These are phyloP conservation scores for Tympanopsis confertula DNA, from an alignment of 2,329 filamentous ascomycete species.

Conservation along the genomic window DNA sequence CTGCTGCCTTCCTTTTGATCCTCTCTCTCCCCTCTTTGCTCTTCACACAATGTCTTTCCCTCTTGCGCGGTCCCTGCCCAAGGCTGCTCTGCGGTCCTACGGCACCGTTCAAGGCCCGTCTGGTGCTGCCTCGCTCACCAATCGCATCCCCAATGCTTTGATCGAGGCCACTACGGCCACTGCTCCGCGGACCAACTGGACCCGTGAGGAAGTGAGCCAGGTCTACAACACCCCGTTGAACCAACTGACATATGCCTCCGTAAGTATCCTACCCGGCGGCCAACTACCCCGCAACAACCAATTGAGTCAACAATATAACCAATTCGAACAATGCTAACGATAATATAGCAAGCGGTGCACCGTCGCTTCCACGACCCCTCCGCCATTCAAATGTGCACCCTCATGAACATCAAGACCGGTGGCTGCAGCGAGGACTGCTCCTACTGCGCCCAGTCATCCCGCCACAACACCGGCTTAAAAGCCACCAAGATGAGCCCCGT, in stretches of 20 bases:
- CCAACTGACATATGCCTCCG: neutral
- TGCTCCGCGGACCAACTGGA: neutral
- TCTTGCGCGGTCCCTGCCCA: neutral
- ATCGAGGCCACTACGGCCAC: neutral
- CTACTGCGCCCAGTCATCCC: slow-evolving; percentile 82
- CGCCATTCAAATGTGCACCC: slow-evolving; percentile 80
- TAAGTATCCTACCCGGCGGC: neutral
- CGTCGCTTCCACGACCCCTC: slow-evolving; percentile 75
- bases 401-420: slow-evolving; percentile 95
- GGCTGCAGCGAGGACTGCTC: slow-evolving; percentile 87
- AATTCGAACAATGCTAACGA: too few relatives aligned
- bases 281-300: too few relatives aligned
- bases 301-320: too few relatives aligned
- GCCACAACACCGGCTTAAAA: slow-evolving; percentile 65
- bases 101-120: neutral
- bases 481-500: slow-evolving; percentile 71
- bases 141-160: neutral
- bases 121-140: neutral
- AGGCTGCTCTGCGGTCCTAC: neutral
- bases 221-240: neutral
- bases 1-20: too few relatives aligned
- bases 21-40: too few relatives aligned
- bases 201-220: neutral
- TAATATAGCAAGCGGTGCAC: slow-evolving; percentile 59
- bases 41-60: neutral